Evolutionary conservation across 2,329 filamentous ascomycete species (phyloP).

Genomic region (Paraphaeosphaeria minitans): DNA sequence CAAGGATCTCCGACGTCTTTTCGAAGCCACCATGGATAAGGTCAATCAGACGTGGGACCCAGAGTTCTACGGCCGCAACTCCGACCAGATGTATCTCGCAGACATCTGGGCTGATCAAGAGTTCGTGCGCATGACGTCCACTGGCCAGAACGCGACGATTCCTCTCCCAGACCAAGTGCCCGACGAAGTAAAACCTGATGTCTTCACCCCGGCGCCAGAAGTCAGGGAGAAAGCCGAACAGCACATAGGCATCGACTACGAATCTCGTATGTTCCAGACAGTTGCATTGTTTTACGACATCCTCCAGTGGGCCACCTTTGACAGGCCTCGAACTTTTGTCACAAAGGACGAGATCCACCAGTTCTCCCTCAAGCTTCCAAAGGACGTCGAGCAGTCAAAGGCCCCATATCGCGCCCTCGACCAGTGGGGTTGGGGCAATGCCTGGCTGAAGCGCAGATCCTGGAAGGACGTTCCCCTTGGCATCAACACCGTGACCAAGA

Average conservation of each 20-base stretch:
- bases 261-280: background rate
- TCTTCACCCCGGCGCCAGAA: background rate
- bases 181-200: background rate
- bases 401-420: background rate
- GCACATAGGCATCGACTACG: conserved; percentile 3
- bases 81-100: conserved; percentile 6
- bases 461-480: conserved; percentile 2
- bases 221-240: background rate
- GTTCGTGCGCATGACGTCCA: conserved; percentile 1
- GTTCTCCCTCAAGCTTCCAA: background rate
- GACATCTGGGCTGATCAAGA: conserved; percentile 6
- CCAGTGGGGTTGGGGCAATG: background rate
- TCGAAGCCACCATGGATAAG: background rate
- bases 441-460: background rate
- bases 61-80: background rate
- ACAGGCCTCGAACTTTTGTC: background rate
- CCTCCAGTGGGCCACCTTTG: background rate
- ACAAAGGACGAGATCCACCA: background rate
- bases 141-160: background rate
- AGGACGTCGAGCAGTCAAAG: background rate
- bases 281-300: background rate
- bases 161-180: background rate
- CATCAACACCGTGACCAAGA: conserved; percentile 1
- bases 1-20: background rate
- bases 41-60: conserved; percentile 6